Conservation (phyloP, 225 moss, liverwort and hornwort species). For the Bryum argenteum region DNA sequence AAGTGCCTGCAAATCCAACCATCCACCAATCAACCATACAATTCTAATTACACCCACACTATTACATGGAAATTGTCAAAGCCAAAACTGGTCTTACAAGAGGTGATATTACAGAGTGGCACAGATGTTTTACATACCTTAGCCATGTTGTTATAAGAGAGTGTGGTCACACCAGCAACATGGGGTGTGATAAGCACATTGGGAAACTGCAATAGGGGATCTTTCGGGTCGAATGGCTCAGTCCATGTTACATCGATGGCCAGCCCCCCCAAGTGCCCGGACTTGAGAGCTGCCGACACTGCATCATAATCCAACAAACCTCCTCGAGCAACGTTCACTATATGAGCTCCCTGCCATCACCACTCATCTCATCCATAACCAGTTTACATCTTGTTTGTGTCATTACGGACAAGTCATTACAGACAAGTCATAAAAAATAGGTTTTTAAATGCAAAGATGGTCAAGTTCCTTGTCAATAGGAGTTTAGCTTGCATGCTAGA, state of each 20-base stretch:
- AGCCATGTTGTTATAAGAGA: slow-evolving; percentile 68
- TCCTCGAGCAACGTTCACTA: slow-evolving; percentile 93
- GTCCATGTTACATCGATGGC: slow-evolving; percentile 85
- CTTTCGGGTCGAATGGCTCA: slow-evolving; percentile 78
- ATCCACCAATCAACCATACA: too few species aligned
- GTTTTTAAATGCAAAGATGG: too few species aligned
- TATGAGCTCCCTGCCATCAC: slow-evolving; percentile 66
- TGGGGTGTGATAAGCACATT: slow-evolving; percentile 93
- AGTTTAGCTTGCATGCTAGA: neutral
- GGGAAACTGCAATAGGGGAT: slow-evolving; percentile 71
- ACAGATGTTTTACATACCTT: slow-evolving; percentile 61
- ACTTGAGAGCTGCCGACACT: slow-evolving; percentile 64
- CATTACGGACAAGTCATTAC: too few species aligned
- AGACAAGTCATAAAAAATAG: too few species aligned
- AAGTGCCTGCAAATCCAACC: too few species aligned
- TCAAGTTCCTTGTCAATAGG: too few species aligned
- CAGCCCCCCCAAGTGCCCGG: slow-evolving; percentile 82
- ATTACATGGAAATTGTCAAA: too few species aligned
- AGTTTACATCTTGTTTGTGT: too few species aligned
- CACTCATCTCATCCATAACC: slow-evolving; percentile 7
- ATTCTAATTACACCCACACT: too few species aligned
- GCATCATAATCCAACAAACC: slow-evolving; percentile 90
- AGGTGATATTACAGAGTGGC: too few species aligned
- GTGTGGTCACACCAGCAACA: slow-evolving; percentile 74
- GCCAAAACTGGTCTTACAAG: too few species aligned